These are phyloP conservation scores for Rhizopogon rudus DNA, from an alignment of 768 basidiomycete genomes.

Conservation along the genomic window DNA sequence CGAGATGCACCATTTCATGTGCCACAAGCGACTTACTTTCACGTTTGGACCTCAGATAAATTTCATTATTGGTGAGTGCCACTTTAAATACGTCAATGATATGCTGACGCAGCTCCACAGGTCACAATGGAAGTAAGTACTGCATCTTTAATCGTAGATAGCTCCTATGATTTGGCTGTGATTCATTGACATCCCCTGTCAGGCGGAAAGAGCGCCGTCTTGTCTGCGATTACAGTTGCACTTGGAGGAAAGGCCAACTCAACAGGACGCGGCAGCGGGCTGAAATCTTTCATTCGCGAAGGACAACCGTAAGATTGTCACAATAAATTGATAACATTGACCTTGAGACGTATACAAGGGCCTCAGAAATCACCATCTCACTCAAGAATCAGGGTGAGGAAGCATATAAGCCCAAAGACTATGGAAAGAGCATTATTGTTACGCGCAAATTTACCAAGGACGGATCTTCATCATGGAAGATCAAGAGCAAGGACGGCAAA, in stretches of 20 bases:
- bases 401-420: conserved; percentile 81
- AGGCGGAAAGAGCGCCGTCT: conserved; percentile 95
- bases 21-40: conserved; percentile 81
- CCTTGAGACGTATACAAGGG: conserved; percentile 32
- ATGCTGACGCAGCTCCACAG: conserved; percentile 30
- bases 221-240: conserved; percentile 90
- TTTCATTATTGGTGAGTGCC: conserved; percentile 80
- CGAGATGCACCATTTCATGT: conserved; percentile 94
- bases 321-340: not conserved
- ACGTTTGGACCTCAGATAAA: conserved; percentile 92
- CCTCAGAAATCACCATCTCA: conserved; percentile 70
- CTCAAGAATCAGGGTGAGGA: conserved; percentile 91
- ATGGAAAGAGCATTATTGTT: conserved; percentile 81
- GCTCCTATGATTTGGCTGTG: not conserved
- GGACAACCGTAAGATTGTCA: conserved; percentile 62
- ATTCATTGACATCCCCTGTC: conserved; percentile 4
- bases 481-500: conserved; percentile 63
- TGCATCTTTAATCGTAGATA: not conserved
- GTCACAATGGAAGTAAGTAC: conserved; percentile 87
- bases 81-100: not conserved
- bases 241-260: conserved; percentile 90
- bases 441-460: conserved; percentile 77
- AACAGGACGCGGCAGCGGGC: conserved; percentile 83
- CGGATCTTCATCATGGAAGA: conserved; percentile 76
- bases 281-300: conserved; percentile 83